phyloP scores from a whole-genome alignment of 192 early-diverging fungal genomes.

The Backusella luteola region DNA sequence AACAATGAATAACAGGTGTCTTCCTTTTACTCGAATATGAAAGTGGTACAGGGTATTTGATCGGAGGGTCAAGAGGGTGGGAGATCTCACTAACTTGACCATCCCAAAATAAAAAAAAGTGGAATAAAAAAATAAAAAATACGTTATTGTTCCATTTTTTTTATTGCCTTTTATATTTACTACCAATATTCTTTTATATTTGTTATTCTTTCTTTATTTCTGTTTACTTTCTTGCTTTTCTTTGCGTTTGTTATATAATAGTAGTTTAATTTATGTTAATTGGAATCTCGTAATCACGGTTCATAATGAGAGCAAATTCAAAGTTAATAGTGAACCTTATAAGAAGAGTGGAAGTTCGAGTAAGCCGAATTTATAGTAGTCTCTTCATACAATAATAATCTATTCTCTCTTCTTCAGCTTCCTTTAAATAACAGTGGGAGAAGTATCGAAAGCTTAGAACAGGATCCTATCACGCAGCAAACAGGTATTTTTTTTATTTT shows the following conservation, averaged over 20 bases:
- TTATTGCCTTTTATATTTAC: background rate
- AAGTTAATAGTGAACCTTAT: slow-evolving; percentile 28
- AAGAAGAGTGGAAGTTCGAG: slow-evolving; percentile 24
- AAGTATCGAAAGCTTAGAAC: slow-evolving; percentile 26
- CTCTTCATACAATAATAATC: background rate
- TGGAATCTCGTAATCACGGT: background rate
- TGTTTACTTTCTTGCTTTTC: background rate
- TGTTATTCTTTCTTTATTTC: background rate
- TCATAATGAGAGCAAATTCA: slow-evolving; percentile 20
- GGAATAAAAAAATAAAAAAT: background rate
- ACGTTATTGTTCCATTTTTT: background rate
- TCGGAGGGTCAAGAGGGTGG: background rate
- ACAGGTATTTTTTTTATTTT: slow-evolving; percentile 10
- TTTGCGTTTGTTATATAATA: background rate
- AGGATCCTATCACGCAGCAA: slow-evolving; percentile 28
- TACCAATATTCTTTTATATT: background rate
- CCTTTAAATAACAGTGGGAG: slow-evolving; percentile 22
- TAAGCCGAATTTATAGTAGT: slow-evolving; percentile 1
- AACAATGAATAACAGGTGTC: background rate
- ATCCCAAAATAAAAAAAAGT: background rate
- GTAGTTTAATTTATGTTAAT: background rate
- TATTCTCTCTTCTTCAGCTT: slow-evolving; percentile 2
- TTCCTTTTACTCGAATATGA: background rate
- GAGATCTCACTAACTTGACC: background rate
- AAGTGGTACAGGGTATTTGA: background rate